A percentile compares a stretch with the other conserved stretches of the same genome.
Conservation (phyloP, 148 eudicot species). For the Euryodendron excelsum region DNA sequence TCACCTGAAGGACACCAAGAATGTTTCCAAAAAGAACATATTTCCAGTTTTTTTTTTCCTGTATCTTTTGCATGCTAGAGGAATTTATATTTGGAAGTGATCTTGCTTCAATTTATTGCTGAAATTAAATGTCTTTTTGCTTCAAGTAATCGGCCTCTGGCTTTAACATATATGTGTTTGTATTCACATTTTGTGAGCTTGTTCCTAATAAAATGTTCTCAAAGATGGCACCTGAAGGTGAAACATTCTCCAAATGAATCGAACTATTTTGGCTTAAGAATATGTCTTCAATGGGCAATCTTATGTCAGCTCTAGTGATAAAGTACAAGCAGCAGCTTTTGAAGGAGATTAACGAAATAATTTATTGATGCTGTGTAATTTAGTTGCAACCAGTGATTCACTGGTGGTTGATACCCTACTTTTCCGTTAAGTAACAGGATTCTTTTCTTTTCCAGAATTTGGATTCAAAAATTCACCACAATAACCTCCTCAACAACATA, state of each 20-base stretch:
- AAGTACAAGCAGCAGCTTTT: not conserved
- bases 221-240: not conserved
- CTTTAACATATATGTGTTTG: not conserved
- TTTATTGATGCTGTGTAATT: not conserved
- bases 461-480: constrained; percentile 95
- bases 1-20: not conserved
- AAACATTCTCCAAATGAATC: not conserved
- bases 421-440: not conserved
- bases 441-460: constrained; percentile 48
- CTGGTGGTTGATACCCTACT: not conserved
- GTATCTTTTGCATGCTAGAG: not conserved
- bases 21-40: not conserved
- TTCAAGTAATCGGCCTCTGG: not conserved
- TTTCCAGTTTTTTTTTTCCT: not conserved
- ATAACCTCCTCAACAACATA: constrained; percentile 87
- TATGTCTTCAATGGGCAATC: not conserved
- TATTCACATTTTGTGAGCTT: not conserved
- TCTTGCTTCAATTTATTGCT: not conserved
- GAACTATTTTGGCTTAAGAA: not conserved
- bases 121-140: not conserved
- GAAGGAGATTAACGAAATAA: not conserved
- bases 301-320: not conserved
- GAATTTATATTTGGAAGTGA: not conserved
- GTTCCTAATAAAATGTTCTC: not conserved
- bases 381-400: not conserved